Base-by-base conservation (phyloP, 805 yeast species). In the Myxozyma neotropica region DNA sequence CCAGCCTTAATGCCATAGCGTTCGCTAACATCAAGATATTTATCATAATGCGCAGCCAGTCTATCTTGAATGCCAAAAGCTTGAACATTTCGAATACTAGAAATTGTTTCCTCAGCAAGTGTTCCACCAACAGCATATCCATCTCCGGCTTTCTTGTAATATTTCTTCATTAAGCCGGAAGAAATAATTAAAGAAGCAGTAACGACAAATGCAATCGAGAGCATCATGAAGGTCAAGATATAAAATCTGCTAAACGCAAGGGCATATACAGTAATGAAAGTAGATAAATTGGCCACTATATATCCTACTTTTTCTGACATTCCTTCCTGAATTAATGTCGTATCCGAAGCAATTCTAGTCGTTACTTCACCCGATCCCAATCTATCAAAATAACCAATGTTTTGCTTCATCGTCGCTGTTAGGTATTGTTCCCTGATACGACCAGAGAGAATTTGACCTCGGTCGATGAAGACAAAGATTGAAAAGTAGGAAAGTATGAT, bases 31-130 rank as follows among this genome's bases (percentile, higher is more conserved):
- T 33, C 59, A n/a, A 61, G 57, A 44, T 53, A 56, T n/a, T 49
- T 31, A 36, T 61, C 65, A 23, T 58, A 61, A 53, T 66, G 65
- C 8, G 52, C 66, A 6, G 71, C 70, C 44, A 76, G 57, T 12
- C 75, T 67, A 17, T 72, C 70, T 57, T 76, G 80, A 21, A 74
- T 69, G 26, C 78, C 79, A 51, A 76, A 75, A 1, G 79, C 80
- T 4, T 74, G 73, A 3, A 77, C 76, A 55, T 73, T 76, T 42
- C 79, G 70, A 35, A 75, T 72, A 4, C 78, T 71, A 5, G 76
- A 68, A 8, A 76, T 56, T 3, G 73, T 73, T 64, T 76, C 79
- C 56, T 76, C 80, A 19, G 79, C 79, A n/a, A 76, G 61, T 12
- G 75, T 64, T 17, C 77, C 40, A 2, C 63, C 67, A 5, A 45